These are phyloP conservation scores for Lachancea dasiensis DNA, from an alignment of 805 yeast genomes.

Conservation along the genomic window DNA sequence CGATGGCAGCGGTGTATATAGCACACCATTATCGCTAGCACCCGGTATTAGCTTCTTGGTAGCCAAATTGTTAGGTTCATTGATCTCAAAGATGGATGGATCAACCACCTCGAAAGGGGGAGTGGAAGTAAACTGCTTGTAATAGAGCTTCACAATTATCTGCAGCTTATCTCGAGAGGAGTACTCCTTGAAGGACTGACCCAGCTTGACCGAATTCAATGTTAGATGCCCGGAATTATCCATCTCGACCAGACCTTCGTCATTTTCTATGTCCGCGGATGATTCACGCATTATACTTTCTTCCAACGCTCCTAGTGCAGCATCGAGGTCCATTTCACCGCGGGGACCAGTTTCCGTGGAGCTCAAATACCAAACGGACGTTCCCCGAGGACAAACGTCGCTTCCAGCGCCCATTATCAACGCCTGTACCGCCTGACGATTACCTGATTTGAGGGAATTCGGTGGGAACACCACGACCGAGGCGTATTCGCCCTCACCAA, in stretches of 20 bases:
- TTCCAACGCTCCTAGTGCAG: constrained; percentile 77
- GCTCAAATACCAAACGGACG: constrained; percentile 85
- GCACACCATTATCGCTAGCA: constrained; percentile 43
- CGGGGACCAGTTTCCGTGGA: constrained; percentile 64
- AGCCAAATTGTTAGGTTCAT: constrained; percentile 24
- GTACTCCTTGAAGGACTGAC: constrained; percentile 78
- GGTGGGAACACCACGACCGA: constrained; percentile 93
- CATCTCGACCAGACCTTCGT: constrained; percentile 50
- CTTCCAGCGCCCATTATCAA: constrained; percentile 82
- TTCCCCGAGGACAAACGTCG: constrained; percentile 82
- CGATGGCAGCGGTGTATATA: constrained; percentile 64
- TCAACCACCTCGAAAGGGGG: constrained; percentile 51
- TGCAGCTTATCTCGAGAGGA: constrained; percentile 71
- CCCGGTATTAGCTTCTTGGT: constrained; percentile 26
- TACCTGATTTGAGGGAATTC: constrained; percentile 58
- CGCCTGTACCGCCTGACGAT: constrained; percentile 74
- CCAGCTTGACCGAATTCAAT: constrained; percentile 75
- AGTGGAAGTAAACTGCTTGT: constrained; percentile 51
- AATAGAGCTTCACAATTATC: constrained; percentile 54
- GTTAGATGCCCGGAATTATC: constrained; percentile 59
- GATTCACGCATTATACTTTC: constrained; percentile 75
- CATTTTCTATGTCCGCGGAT: constrained; percentile 47
- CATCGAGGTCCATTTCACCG: constrained; percentile 72
- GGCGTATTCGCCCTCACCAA: constrained; percentile 73
- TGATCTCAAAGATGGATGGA: constrained; percentile 36